phyloP scores from a whole-genome alignment of 2,329 filamentous ascomycete genomes.

The Fusarium bulbicola region DNA sequence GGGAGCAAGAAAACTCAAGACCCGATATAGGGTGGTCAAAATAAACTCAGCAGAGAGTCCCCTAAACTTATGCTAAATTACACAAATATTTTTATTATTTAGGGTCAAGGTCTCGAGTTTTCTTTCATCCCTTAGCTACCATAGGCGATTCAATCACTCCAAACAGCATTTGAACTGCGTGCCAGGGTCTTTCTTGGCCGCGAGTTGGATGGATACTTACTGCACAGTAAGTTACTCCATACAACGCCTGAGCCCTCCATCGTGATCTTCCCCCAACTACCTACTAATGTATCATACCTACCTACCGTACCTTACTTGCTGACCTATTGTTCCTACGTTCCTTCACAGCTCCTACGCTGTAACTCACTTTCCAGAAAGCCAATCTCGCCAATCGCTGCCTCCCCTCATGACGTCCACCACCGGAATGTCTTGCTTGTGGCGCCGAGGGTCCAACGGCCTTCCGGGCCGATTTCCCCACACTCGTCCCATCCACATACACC shows the following conservation, averaged over 20 bases:
- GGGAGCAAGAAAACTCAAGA: no score
- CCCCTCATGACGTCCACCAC: slow-evolving; percentile 30
- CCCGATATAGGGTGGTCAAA: no score
- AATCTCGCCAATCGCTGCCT: slow-evolving; percentile 13
- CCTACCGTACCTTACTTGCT: not conserved
- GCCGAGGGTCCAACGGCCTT: slow-evolving; percentile 35
- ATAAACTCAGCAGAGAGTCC: no score
- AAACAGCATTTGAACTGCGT: not conserved
- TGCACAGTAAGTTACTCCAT: not conserved
- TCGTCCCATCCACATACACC: slow-evolving; percentile 26
- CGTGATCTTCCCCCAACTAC: not conserved
- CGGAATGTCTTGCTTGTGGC: slow-evolving; percentile 39
- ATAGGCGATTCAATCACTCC: not conserved
- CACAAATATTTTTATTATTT: no score
- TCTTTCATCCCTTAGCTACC: not conserved
- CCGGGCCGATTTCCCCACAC: slow-evolving; percentile 44
- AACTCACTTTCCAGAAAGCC: not conserved
- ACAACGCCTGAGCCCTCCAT: not conserved
- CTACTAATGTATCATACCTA: not conserved
- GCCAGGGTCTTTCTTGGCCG: not conserved
- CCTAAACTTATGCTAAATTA: no score
- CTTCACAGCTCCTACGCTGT: not conserved
- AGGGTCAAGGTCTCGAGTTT: no score
- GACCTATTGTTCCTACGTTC: not conserved
- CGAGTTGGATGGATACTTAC: not conserved